These are phyloP conservation scores for Periconia macrospinosa DNA, from an alignment of 2,329 filamentous ascomycete species.

Conservation along the genomic window DNA sequence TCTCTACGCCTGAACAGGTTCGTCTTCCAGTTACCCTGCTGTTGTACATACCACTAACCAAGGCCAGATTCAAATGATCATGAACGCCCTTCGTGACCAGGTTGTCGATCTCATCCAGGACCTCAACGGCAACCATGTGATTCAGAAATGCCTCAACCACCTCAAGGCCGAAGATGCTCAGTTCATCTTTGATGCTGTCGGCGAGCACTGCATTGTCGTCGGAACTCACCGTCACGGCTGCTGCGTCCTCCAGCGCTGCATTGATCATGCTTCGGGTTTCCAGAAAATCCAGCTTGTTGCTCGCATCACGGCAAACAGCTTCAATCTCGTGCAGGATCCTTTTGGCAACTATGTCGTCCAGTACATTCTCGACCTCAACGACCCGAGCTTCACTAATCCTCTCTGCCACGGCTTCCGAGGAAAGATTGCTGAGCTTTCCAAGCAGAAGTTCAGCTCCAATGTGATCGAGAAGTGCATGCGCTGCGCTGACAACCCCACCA, in stretches of 20 bases:
- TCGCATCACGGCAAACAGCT: constrained; percentile 86
- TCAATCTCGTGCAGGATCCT: constrained; percentile 87
- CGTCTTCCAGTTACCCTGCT: constrained; percentile 8
- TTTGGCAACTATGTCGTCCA: constrained; percentile 99
- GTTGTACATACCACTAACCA: not conserved
- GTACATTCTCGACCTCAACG: constrained; percentile 93
- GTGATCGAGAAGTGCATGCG: constrained; percentile 93
- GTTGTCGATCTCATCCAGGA: constrained; percentile 97
- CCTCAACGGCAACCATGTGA: constrained; percentile 97
- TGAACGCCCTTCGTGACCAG: constrained; percentile 75
- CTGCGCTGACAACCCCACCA: constrained; percentile 73
- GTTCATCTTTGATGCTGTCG: constrained; percentile 97
- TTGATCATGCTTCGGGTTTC: constrained; percentile 88
- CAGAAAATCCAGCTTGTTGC: constrained; percentile 87
- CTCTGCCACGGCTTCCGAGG: constrained; percentile 80
- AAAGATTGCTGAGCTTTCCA: constrained; percentile 72
- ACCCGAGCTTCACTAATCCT: constrained; percentile 84
- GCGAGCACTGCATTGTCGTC: constrained; percentile 81
- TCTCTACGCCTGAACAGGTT: constrained; percentile 77
- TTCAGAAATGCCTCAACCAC: constrained; percentile 98
- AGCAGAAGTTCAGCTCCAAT: constrained; percentile 99
- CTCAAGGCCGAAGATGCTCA: constrained; percentile 80
- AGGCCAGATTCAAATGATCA: constrained; percentile 73
- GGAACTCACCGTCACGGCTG: constrained; percentile 97
- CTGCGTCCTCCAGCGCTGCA: constrained; percentile 96